Percentiles rank a stretch among this genome's conserved stretches.
phyloP scores from a whole-genome alignment of 2,329 filamentous ascomycete genomes.

The Aspergillus fructus region DNA sequence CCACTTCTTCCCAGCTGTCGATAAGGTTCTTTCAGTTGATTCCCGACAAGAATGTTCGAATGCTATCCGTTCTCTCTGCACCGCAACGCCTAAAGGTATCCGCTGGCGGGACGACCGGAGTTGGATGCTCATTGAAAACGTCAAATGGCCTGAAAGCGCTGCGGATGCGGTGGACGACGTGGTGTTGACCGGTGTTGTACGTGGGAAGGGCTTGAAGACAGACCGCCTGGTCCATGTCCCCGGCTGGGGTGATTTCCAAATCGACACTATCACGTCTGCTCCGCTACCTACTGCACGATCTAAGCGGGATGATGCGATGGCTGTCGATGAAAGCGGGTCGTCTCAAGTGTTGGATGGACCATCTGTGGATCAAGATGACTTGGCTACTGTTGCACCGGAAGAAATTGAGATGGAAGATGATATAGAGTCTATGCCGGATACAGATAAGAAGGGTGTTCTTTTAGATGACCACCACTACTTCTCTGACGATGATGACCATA shows the following conservation, averaged over 20 bases:
- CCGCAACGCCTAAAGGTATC: conserved; percentile 88
- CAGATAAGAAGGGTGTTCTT: conserved; percentile 78
- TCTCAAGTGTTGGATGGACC: conserved; percentile 65
- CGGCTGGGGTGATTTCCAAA: conserved; percentile 91
- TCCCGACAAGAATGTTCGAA: conserved; percentile 89
- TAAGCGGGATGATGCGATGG: conserved; percentile 62
- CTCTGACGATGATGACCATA: conserved; percentile 73
- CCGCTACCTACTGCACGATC: conserved; percentile 60
- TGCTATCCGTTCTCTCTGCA: conserved; percentile 86
- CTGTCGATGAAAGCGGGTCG: conserved; percentile 59
- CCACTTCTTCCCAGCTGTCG: conserved; percentile 89
- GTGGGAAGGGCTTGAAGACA: conserved; percentile 83
- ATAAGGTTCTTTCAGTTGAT: conserved; percentile 87
- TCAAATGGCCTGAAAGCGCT: conserved; percentile 66
- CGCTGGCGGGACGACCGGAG: conserved; percentile 92
- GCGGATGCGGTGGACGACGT: conserved; percentile 53
- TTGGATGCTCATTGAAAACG: conserved; percentile 88
- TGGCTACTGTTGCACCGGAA: conserved; percentile 82
- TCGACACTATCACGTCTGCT: conserved; percentile 81
- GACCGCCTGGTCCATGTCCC: conserved; percentile 88
- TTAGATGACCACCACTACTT: conserved; percentile 98
- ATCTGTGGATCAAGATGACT: conserved; percentile 75
- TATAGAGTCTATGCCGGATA: conserved; percentile 52
- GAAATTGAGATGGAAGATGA: conserved; percentile 75
- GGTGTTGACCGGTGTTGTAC: conserved; percentile 77